phyloP scores from a whole-genome alignment of 2,329 filamentous ascomycete species.

The Penicillium sp. region DNA sequence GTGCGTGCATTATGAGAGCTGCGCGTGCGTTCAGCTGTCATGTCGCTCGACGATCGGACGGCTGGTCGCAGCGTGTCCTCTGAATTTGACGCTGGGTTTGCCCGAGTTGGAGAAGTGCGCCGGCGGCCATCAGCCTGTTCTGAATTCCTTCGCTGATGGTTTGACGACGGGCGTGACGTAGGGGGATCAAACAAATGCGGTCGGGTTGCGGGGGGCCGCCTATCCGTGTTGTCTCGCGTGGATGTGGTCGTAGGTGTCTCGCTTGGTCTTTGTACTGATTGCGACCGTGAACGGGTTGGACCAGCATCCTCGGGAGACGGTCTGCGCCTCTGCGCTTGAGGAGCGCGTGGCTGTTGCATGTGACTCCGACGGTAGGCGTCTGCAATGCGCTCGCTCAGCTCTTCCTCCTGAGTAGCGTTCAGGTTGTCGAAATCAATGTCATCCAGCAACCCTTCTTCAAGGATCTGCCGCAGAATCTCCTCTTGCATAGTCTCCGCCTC shows the following conservation, averaged over 20 bases:
- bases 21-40: constrained; percentile 34
- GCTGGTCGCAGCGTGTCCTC: constrained; percentile 37
- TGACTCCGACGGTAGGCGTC: constrained; percentile 82
- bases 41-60: constrained; percentile 39
- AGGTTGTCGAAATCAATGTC: constrained; percentile 88
- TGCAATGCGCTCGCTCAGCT: constrained; percentile 86
- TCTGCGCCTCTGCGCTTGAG: constrained; percentile 39
- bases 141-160: constrained; percentile 39
- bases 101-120: constrained; percentile 36
- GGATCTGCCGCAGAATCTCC: constrained; percentile 85
- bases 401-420: constrained; percentile 80
- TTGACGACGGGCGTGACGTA: constrained; percentile 21
- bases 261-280: constrained; percentile 30
- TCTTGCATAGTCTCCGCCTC: constrained; percentile 78
- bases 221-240: constrained; percentile 21
- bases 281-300: constrained; percentile 32
- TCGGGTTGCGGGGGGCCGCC: constrained; percentile 33
- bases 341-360: constrained; percentile 42
- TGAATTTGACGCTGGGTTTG: constrained; percentile 36
- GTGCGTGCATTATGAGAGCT: constrained; percentile 27
- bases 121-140: constrained; percentile 36
- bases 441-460: constrained; percentile 83
- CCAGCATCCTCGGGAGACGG: constrained; percentile 34
- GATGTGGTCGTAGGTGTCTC: constrained; percentile 17
- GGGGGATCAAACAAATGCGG: constrained; percentile 38